These are phyloP conservation scores for Filosporella fistucella DNA, from an alignment of 495 filamentous ascomycete genomes.

Conservation along the genomic window DNA sequence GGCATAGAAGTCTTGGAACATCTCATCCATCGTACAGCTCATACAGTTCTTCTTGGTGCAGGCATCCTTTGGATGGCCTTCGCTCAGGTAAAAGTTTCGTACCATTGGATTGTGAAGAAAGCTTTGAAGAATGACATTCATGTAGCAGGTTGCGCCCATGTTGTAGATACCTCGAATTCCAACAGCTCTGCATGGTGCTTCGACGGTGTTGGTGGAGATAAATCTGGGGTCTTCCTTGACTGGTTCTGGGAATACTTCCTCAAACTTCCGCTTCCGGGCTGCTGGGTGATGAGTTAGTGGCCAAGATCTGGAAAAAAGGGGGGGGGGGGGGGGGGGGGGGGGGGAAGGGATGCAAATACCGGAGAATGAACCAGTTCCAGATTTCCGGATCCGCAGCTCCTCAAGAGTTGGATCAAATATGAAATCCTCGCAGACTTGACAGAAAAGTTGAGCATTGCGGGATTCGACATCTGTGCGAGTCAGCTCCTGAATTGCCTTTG, in stretches of 20 bases:
- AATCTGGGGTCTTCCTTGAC: constrained; percentile 54
- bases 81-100: constrained; percentile 78
- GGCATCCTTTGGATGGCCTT: constrained; percentile 69
- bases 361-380: constrained; percentile 47
- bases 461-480: constrained; percentile 70
- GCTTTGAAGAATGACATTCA: constrained; percentile 84
- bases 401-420: constrained; percentile 85
- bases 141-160: constrained; percentile 90
- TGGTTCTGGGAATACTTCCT: constrained; percentile 49
- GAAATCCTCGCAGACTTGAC: constrained; percentile 79
- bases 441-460: constrained; percentile 69
- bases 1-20: constrained; percentile 86
- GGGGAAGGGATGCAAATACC: constrained; percentile 19
- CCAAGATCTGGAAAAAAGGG: not conserved
- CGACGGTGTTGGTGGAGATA: constrained; percentile 54
- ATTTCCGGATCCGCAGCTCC: constrained; percentile 56
- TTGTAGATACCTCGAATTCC: constrained; percentile 88
- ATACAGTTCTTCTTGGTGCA: constrained; percentile 69
- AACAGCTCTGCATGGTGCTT: constrained; percentile 63
- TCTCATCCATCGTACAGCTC: constrained; percentile 83
- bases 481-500: constrained; percentile 10
- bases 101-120: constrained; percentile 86
- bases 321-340: no score
- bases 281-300: not conserved
- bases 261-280: constrained; percentile 55